phyloP scores from a whole-genome alignment of 2,329 filamentous ascomycete genomes.

The Alternaria postmessia region DNA sequence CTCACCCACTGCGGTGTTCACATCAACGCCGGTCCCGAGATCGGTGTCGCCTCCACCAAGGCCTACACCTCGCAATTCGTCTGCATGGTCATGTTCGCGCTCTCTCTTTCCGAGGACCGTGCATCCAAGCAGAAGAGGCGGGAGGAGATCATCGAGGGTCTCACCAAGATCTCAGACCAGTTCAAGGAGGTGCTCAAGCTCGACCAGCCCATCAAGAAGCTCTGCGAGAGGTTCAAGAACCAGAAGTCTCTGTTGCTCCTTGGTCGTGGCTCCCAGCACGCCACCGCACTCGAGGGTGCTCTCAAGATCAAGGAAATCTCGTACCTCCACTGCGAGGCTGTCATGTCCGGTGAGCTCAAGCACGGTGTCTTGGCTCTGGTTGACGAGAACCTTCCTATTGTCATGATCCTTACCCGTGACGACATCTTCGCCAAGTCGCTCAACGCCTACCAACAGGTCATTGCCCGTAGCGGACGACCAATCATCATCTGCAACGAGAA shows the following conservation, averaged over 20 bases:
- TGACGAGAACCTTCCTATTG: slow-evolving; percentile 97
- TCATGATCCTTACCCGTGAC: slow-evolving; percentile 98
- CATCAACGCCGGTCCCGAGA: slow-evolving; percentile 98
- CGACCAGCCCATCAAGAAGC: slow-evolving; percentile 91
- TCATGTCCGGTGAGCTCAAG: slow-evolving; percentile 99
- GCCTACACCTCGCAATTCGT: slow-evolving; percentile 99
- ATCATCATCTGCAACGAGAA: slow-evolving; percentile 97
- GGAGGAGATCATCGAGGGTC: slow-evolving; percentile 94
- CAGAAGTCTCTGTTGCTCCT: slow-evolving; percentile 95
- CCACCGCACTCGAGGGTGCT: slow-evolving; percentile 93
- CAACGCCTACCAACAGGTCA: slow-evolving; percentile 99
- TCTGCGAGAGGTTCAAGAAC: slow-evolving; percentile 94
- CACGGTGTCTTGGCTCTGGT: slow-evolving; percentile 97
- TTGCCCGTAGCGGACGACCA: slow-evolving; percentile 92
- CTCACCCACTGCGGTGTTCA: slow-evolving; percentile 99
- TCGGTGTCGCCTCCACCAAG: slow-evolving; percentile 98
- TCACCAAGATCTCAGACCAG: slow-evolving; percentile 85
- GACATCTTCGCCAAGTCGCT: slow-evolving; percentile 98
- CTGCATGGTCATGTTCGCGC: slow-evolving; percentile 99
- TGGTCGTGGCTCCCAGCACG: slow-evolving; percentile 94
- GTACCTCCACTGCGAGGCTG: slow-evolving; percentile 98
- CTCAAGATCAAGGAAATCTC: slow-evolving; percentile 99
- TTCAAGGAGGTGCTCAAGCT: slow-evolving; percentile 92
- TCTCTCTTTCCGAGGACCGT: slow-evolving; percentile 95
- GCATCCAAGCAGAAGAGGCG: slow-evolving; percentile 91